These are phyloP conservation scores for Nitzschia sp. DNA, from an alignment of 108 stramenopile genomes.

Conservation along the genomic window DNA sequence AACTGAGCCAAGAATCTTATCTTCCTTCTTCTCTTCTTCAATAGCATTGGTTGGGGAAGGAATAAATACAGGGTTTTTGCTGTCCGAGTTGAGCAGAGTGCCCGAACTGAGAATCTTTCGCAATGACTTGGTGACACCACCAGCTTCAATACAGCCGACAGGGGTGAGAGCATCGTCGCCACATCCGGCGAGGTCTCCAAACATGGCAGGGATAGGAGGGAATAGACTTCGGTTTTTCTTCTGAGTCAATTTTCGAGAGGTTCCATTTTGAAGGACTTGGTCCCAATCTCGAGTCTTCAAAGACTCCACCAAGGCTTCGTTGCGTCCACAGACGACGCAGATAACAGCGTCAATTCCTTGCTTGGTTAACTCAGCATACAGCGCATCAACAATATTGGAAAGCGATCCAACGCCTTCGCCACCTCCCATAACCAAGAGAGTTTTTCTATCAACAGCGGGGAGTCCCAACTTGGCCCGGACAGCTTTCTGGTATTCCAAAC, in stretches of 20 bases:
- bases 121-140: conserved; percentile 32
- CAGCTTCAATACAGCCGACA: conserved; percentile 54
- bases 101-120: conserved; percentile 49
- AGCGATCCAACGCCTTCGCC: conserved; percentile 95
- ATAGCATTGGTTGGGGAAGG: conserved; percentile 28
- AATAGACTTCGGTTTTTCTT: conserved; percentile 9
- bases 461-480: conserved; percentile 51
- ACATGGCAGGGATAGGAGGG: conserved; percentile 22
- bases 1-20: background rate
- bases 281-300: conserved; percentile 79
- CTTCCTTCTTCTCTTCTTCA: conserved; percentile 31
- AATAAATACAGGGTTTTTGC: conserved; percentile 29
- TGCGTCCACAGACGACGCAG: conserved; percentile 93
- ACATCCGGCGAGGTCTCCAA: conserved; percentile 33
- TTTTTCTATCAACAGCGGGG: conserved; percentile 47
- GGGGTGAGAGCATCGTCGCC: conserved; percentile 28
- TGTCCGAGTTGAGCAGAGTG: conserved; percentile 21
- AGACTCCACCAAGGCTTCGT: conserved; percentile 54
- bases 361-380: conserved; percentile 65
- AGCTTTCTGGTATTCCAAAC: conserved; percentile 51
- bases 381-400: conserved; percentile 76
- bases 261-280: conserved; percentile 27
- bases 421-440: conserved; percentile 79
- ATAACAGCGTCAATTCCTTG: conserved; percentile 75
- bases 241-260: background rate